Evolutionary conservation across 2,329 filamentous ascomycete species (phyloP), one percentile per base, ranked within the genome.

Genomic region (Aureobasidium sp.): DNA sequence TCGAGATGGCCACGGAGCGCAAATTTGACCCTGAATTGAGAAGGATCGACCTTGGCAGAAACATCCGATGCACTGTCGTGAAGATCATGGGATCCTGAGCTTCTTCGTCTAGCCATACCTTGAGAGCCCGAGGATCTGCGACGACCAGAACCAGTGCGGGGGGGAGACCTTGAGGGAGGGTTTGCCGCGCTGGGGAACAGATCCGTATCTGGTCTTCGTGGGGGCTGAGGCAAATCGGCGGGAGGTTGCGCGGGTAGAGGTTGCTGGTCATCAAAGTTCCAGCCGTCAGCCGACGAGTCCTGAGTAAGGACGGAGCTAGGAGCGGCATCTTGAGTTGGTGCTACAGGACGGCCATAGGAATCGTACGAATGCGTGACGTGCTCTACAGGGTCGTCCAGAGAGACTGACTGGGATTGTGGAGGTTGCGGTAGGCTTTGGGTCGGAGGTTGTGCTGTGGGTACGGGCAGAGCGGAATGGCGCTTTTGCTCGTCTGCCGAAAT

Each of bases 1-100:
- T 97, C 90, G 2, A 98, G 78, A 68, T 98, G 93, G 1, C 93
- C 93, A 48, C 91, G 80, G 4, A 98, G 77, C 4, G 90, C 91
- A 65, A 95, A 97, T 47, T 90, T 83, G 55, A 97, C 85, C 69
- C 94, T 96, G 74, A 98, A 97, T 60, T 80, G 89, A 14, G 83
- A 79, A 22, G 76, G 80, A 56, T 96, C 90, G 1, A 76, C 70
- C 64, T 84, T 87, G 37, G 66, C 57, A 19, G 60, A 57, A 25
- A 67, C 65, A 12, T 68, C 66, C 19, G 72, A 63, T 7, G 66
- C 64, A 16, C 65, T 60, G 29, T 80, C 74, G 39, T 74, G 69
- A n/a, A 69, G 76, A 17, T 95, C 90, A 6, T 80, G 75, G 57
- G 83, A 87, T 17, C 74, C 75, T 37, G 80, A 75, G 60, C 77